Base-by-base conservation (phyloP, 495 filamentous ascomycete species). In the Cenococcum geophilum region DNA sequence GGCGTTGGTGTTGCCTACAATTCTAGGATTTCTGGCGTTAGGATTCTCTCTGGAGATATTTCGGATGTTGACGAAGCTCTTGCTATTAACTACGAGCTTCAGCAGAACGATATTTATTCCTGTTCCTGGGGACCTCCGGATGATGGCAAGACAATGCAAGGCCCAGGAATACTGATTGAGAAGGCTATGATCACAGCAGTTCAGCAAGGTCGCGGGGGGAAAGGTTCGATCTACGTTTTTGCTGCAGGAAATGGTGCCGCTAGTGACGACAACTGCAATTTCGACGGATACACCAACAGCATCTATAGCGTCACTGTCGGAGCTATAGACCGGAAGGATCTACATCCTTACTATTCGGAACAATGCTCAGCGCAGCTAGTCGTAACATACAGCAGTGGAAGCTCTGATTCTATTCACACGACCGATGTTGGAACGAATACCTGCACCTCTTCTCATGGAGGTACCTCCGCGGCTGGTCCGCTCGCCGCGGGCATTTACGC, bases 221-320 rank as follows among this genome's bases (percentile, higher is more conserved):
- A 82, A 57, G 93, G 93, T n/a, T 93, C 91, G 12, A 86, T 98
- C 62, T 98, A 90, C 67, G 93, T 98, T 52, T 98, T 98, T 74
- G 93, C 93, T 18, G 93, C 92, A 63, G 93, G 93, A 59, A 98
- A 98, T 70, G 93, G 93, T 37, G 95, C 91, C 23, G 73, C 75
- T n/a, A 80, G 70, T 51, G 92, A 87, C 43, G 93, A 98, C 71
- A 97, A 98, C 75, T 98, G 93, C 82, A 98, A 98, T 71, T 98
- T 97, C 69, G 93, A 98, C 70, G 93, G 93, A 11, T 98, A 98
- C 73, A 97, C 95, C 65, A 98, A 98, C 76, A 96, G 91, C 70
- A 98, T 98, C 59, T 98, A 97, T 79, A 96, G 89, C 70, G 91
- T 98, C 67, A 96, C 92, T 1, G 91, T 97, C 34, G 93, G 95